Conservation (phyloP, 2,329 filamentous ascomycete species). For the Rutstroemia sydowiana region DNA sequence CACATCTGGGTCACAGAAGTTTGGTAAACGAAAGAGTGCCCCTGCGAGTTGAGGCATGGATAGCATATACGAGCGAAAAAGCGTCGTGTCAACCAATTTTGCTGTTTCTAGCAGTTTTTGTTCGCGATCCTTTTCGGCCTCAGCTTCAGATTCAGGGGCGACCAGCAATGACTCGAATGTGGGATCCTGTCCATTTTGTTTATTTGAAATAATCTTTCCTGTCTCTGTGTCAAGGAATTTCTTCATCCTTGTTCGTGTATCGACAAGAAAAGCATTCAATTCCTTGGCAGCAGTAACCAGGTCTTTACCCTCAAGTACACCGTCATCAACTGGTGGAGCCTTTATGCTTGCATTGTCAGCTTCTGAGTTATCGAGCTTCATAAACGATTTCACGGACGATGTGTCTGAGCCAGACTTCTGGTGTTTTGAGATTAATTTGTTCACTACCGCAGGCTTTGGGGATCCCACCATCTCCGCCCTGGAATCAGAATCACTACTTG, state of each 20-base stretch:
- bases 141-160: constrained; percentile 30
- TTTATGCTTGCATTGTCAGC: constrained; percentile 50
- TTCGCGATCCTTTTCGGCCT: constrained; percentile 51
- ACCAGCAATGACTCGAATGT: constrained; percentile 50
- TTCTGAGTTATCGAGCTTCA: constrained; percentile 40
- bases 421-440: constrained; percentile 34
- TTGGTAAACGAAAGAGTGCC: constrained; percentile 88
- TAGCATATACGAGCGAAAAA: constrained; percentile 95
- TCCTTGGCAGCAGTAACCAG: constrained; percentile 74
- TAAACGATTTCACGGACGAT: constrained; percentile 53
- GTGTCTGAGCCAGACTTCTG: constrained; percentile 35
- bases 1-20: constrained; percentile 93
- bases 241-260: constrained; percentile 64
- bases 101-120: constrained; percentile 69
- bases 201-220: constrained; percentile 48
- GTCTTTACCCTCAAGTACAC: constrained; percentile 68
- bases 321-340: constrained; percentile 41
- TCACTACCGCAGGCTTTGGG: constrained; percentile 32
- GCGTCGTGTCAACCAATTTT: constrained; percentile 80
- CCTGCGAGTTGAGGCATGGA: constrained; percentile 77
- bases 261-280: constrained; percentile 80
- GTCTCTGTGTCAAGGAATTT: constrained; percentile 55
- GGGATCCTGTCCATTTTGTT: constrained; percentile 36
- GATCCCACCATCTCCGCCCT: constrained; percentile 19
- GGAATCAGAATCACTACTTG: constrained; percentile 35